Evolutionary conservation across 306 rosid genomes (phyloP).

Genomic region (Comarum palustre): DNA sequence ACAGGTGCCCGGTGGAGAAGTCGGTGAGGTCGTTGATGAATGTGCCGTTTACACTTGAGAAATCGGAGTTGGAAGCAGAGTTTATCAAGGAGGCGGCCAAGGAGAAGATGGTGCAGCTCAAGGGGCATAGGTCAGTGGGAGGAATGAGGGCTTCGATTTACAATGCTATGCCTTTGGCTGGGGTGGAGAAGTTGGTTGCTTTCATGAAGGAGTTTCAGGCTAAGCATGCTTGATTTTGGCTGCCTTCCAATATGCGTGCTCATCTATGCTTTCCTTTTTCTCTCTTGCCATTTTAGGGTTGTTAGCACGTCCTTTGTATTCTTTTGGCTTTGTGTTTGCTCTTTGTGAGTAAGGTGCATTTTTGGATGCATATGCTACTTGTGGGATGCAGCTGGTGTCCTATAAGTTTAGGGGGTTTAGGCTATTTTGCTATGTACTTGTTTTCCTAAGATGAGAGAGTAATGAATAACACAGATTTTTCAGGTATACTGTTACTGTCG

Average conservation of each 20-base stretch:
- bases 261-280: neutral
- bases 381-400: neutral
- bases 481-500: neutral
- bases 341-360: neutral
- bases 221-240: slow-evolving; percentile 48
- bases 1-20: slow-evolving; percentile 73
- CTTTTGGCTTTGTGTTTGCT: slow-evolving; percentile 10
- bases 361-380: neutral
- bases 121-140: slow-evolving; percentile 95
- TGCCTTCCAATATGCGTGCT: neutral
- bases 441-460: slow-evolving; percentile 8
- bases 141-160: slow-evolving; percentile 96
- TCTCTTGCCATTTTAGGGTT: neutral
- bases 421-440: neutral
- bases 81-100: slow-evolving; percentile 89
- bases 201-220: slow-evolving; percentile 95
- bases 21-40: slow-evolving; percentile 93
- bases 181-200: slow-evolving; percentile 87
- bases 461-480: slow-evolving; percentile 12
- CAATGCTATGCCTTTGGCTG: slow-evolving; percentile 97
- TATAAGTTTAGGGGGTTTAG: neutral
- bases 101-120: slow-evolving; percentile 91
- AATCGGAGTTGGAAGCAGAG: slow-evolving; percentile 74
- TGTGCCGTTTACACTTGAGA: slow-evolving; percentile 91
- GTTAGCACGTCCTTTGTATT: neutral